Percentiles rank a stretch among this genome's conserved stretches.
These are phyloP conservation scores for Pilasporangium apinafurcum DNA, from an alignment of 352 stramenopile species.

Conservation along the genomic window DNA sequence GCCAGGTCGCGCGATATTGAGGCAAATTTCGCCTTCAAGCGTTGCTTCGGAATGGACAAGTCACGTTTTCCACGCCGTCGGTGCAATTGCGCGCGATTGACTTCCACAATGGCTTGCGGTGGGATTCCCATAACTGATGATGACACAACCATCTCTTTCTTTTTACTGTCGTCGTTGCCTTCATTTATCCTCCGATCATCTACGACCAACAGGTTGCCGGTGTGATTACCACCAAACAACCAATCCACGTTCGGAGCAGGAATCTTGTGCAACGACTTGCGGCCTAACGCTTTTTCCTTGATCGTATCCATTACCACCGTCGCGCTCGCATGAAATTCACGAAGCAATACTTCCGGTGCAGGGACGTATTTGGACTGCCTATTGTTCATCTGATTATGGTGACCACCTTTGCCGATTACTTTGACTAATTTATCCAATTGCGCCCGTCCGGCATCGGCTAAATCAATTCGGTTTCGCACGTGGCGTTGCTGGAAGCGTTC, in stretches of 20 bases:
- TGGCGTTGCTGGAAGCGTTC: slow-evolving; percentile 49
- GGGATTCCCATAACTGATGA: slow-evolving; percentile 14
- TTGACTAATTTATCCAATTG: slow-evolving; percentile 68
- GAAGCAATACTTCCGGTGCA: slow-evolving; percentile 58
- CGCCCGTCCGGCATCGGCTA: slow-evolving; percentile 61
- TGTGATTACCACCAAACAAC: slow-evolving; percentile 32
- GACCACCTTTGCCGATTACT: slow-evolving; percentile 53
- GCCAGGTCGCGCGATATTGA: slow-evolving; percentile 58
- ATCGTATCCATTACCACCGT: slow-evolving; percentile 63
- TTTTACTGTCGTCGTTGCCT: background rate
- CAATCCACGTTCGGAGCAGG: slow-evolving; percentile 52
- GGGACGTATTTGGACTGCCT: slow-evolving; percentile 71
- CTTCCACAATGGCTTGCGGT: slow-evolving; percentile 44
- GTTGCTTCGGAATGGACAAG: slow-evolving; percentile 62
- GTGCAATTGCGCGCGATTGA: slow-evolving; percentile 39
- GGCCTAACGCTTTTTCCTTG: slow-evolving; percentile 62
- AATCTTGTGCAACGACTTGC: slow-evolving; percentile 62
- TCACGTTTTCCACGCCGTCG: slow-evolving; percentile 38
- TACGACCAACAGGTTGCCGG: slow-evolving; percentile 43
- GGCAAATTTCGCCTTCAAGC: slow-evolving; percentile 57
- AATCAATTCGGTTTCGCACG: slow-evolving; percentile 59
- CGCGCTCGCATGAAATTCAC: slow-evolving; percentile 59
- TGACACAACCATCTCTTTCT: background rate
- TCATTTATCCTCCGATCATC: slow-evolving; percentile 13
- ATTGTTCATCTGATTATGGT: slow-evolving; percentile 62